Evolutionary conservation across 768 basidiomycete genomes (phyloP).

Genomic region (Candolleomyces efflorescens): DNA sequence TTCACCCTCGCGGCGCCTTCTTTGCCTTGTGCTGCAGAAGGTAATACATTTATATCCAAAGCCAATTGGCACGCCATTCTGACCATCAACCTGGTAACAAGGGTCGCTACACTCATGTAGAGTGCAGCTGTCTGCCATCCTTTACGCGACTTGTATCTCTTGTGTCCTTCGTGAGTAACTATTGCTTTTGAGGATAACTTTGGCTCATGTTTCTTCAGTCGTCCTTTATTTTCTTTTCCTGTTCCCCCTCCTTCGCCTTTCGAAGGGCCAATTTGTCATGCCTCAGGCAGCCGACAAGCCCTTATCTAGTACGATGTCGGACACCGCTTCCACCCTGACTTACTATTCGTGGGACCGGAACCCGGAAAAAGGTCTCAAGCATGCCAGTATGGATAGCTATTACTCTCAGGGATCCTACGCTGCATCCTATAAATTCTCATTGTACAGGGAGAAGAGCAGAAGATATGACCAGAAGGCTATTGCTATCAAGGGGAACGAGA

Average conservation of each 20-base stretch:
- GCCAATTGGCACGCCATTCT: neutral
- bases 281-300: neutral
- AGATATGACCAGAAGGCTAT: neutral
- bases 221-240: neutral
- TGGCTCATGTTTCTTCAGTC: neutral
- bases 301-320: neutral
- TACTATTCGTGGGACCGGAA: conserved; percentile 8
- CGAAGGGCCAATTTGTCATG: neutral
- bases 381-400: neutral
- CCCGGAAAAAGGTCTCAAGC: conserved; percentile 4
- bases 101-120: conserved; percentile 20
- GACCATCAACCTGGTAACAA: neutral
- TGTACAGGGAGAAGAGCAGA: neutral
- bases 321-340: neutral
- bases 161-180: conserved; percentile 29
- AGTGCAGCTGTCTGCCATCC: conserved; percentile 21
- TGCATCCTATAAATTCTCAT: neutral
- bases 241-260: conserved; percentile 3
- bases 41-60: conserved; percentile 11
- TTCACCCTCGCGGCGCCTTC: conserved; percentile 25
- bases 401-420: conserved; percentile 1
- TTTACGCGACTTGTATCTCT: conserved; percentile 27
- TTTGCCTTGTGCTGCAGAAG: conserved; percentile 32
- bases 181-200: neutral
- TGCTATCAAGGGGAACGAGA: neutral